Evolutionary conservation across 306 rosid genomes (phyloP), one percentile per base, ranked within the genome.

Genomic region (Cucumis hystrix): DNA sequence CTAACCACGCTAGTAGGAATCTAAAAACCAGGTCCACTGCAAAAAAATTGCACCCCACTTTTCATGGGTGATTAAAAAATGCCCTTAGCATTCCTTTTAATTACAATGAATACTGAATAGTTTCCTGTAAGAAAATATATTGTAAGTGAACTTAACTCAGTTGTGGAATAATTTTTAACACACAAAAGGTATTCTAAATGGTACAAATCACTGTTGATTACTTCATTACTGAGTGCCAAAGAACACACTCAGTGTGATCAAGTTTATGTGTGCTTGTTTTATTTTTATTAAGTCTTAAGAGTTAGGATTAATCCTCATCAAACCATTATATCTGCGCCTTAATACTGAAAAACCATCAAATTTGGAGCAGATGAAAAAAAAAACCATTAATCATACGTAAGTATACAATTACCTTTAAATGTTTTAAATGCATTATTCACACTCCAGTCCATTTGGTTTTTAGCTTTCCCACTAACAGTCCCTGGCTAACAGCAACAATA

Each of bases 401-500:
- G 41, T 12, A 43, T 43, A 13, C 7, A 43, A 58, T 45, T 79
- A 93, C 97, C 97, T 90, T 90, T 95, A 83, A 87, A 88, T 70
- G 89, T 80, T 84, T 86, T 88, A 56, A 65, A 85, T 63, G 92
- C 84, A 78, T 77, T 90, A n/a, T 77, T 85, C 77, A 68, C 87
- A 68, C 79, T 67, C 97, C 98, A 96, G 58, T 90, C 98, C 98
- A 95, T 92, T 85, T 74, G 82, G 80, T 83, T 81, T 67, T 67
- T 74, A 25, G 73, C 75, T 76, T 78, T 80, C 45, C 83, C 86
- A 82, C 85, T 85, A 45, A 70, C 81, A 4, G 80, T 75, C 77
- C 83, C 85, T 73, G 79, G 85, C 90, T 84, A 87, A 61, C 79
- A 83, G n/a, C 55, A 45, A 73, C 69, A 68, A 30, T 15, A 28